Percentiles rank a stretch among this genome's conserved stretches.
Conservation (phyloP, 192 early-diverging fungal species). For the Borealophlyctis nickersoniae region DNA sequence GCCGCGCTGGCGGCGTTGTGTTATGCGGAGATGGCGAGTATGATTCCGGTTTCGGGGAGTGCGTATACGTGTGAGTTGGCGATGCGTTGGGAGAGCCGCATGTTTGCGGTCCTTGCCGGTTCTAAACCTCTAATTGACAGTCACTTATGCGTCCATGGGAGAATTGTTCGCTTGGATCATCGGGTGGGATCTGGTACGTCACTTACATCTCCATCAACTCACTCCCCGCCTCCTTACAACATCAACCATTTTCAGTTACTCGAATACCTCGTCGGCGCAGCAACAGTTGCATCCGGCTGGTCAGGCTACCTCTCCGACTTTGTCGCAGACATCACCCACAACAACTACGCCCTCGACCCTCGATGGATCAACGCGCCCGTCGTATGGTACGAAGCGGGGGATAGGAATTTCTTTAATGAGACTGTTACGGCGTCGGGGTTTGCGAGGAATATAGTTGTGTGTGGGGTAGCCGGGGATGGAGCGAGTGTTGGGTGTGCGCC, state of each 20-base stretch:
- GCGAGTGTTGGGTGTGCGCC: background rate
- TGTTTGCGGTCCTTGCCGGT: background rate
- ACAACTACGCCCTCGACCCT: slow-evolving; percentile 32
- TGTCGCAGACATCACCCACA: slow-evolving; percentile 57
- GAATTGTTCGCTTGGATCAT: slow-evolving; percentile 88
- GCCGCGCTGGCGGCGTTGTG: slow-evolving; percentile 74
- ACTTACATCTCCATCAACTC: background rate
- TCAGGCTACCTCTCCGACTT: slow-evolving; percentile 75
- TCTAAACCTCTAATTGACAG: background rate
- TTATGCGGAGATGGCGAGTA: slow-evolving; percentile 83
- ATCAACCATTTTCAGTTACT: slow-evolving; percentile 58
- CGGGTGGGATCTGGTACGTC: slow-evolving; percentile 72
- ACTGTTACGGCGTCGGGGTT: background rate
- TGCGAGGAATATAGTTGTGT: background rate
- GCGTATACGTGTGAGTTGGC: slow-evolving; percentile 78
- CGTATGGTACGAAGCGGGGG: slow-evolving; percentile 51
- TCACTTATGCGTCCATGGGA: slow-evolving; percentile 78
- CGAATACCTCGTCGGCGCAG: slow-evolving; percentile 83
- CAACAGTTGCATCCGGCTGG: slow-evolving; percentile 81
- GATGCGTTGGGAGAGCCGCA: too few relatives aligned
- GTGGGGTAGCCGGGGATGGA: background rate
- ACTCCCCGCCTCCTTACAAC: background rate
- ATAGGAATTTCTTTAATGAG: background rate
- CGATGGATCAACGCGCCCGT: slow-evolving; percentile 71
- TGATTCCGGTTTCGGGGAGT: slow-evolving; percentile 83